Conservation (phyloP, 257 asterid genomes). For the Paraleonurus japonicus region DNA sequence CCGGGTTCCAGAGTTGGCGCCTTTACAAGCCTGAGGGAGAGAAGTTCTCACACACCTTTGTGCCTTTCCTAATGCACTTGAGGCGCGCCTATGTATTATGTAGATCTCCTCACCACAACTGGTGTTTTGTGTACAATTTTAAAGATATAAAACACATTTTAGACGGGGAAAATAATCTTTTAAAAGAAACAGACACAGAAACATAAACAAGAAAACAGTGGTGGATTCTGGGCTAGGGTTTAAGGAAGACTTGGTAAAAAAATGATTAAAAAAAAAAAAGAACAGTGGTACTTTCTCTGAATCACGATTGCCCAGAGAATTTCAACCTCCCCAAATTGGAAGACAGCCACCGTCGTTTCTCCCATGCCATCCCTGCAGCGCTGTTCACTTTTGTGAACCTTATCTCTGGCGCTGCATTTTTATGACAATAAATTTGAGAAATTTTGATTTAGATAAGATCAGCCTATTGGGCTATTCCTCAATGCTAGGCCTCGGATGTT, state of each 20-base stretch:
- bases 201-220: background rate
- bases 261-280: background rate
- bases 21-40: background rate
- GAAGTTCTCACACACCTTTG: background rate
- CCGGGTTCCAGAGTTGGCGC: background rate
- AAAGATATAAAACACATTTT: too few species aligned
- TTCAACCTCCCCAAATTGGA: too few species aligned
- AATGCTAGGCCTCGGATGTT: background rate
- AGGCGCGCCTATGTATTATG: too few species aligned
- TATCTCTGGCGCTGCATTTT: background rate
- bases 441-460: background rate
- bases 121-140: too few species aligned
- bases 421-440: background rate
- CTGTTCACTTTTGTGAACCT: background rate
- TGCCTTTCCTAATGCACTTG: too few species aligned
- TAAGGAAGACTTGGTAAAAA: background rate
- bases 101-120: too few species aligned
- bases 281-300: background rate
- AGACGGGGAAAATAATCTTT: too few species aligned
- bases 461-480: background rate
- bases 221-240: background rate
- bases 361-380: background rate
- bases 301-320: background rate
- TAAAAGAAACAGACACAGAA: too few species aligned
- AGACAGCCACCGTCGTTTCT: too few species aligned